phyloP scores from a whole-genome alignment of 768 basidiomycete genomes.

The Krasilnikovozyma curviuscula region DNA sequence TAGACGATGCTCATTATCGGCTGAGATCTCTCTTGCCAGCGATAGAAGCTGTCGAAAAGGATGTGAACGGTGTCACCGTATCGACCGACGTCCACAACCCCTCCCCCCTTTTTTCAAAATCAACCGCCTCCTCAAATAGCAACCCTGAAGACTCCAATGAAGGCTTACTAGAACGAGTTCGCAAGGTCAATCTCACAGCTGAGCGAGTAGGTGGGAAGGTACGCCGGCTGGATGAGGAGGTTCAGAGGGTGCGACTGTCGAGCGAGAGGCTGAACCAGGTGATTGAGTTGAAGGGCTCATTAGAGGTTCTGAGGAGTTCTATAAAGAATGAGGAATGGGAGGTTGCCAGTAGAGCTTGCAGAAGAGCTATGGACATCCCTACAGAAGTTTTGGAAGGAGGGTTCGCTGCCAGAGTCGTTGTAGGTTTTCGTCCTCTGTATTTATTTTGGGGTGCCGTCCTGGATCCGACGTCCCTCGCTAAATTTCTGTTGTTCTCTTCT shows the following conservation, averaged over 20 bases:
- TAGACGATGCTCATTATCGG: background rate
- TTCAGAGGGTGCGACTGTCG: slow-evolving; percentile 70
- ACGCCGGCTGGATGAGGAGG: slow-evolving; percentile 73
- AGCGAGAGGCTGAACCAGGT: slow-evolving; percentile 82
- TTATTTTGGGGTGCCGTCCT: background rate
- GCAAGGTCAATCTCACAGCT: slow-evolving; percentile 25
- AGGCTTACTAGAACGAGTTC: slow-evolving; percentile 24
- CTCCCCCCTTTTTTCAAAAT: no score
- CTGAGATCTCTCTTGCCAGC: slow-evolving; percentile 1
- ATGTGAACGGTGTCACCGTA: background rate
- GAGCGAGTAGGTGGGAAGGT: slow-evolving; percentile 85
- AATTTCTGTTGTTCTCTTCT: background rate
- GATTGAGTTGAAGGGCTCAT: slow-evolving; percentile 81
- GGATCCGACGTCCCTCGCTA: no score
- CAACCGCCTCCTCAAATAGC: no score
- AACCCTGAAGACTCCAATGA: slow-evolving; percentile 10
- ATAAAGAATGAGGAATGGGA: slow-evolving; percentile 89
- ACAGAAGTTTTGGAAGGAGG: slow-evolving; percentile 54
- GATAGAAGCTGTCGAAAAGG: slow-evolving; percentile 7
- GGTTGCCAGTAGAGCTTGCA: slow-evolving; percentile 72
- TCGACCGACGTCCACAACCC: background rate
- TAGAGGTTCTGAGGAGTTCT: slow-evolving; percentile 36
- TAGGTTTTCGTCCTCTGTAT: slow-evolving; percentile 13
- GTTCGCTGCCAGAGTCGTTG: slow-evolving; percentile 61
- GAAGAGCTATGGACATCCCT: slow-evolving; percentile 72